phyloP scores from a whole-genome alignment of 208 protist genomes.

The Polymyxa betae region DNA sequence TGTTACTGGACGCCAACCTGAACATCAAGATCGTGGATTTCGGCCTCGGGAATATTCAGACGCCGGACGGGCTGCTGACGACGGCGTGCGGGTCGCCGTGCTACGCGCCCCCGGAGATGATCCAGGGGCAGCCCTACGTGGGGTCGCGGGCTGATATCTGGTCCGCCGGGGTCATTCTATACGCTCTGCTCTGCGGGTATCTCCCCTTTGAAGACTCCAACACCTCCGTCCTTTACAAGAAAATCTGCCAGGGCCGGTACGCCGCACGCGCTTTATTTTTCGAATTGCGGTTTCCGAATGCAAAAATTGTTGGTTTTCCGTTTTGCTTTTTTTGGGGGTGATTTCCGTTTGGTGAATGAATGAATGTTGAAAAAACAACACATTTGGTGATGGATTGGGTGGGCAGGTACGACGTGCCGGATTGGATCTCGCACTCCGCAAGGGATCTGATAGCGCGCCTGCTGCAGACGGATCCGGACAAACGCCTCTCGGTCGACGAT shows the following conservation, averaged over 20 bases:
- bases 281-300: too few species aligned
- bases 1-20: constrained; percentile 63
- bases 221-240: constrained; percentile 61
- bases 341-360: too few species aligned
- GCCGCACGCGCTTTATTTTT: too few species aligned
- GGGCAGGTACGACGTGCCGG: constrained; percentile 56
- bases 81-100: constrained; percentile 73
- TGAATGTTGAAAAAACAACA: too few species aligned
- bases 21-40: constrained; percentile 75
- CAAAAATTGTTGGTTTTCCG: too few species aligned
- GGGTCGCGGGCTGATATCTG: constrained; percentile 72
- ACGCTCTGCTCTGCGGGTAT: constrained; percentile 70
- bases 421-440: constrained; percentile 59
- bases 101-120: constrained; percentile 75
- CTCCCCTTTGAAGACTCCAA: constrained; percentile 73
- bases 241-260: constrained; percentile 61
- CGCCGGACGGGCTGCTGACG: constrained; percentile 56
- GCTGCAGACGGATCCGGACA: constrained; percentile 62
- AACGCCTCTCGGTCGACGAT: constrained; percentile 61
- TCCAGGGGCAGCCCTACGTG: constrained; percentile 70
- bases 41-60: constrained; percentile 68
- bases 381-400: too few species aligned
- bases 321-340: too few species aligned
- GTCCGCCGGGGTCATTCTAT: constrained; percentile 74
- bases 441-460: constrained; percentile 62